Conservation (phyloP, 768 basidiomycete genomes). For the Suillus variegatus region DNA sequence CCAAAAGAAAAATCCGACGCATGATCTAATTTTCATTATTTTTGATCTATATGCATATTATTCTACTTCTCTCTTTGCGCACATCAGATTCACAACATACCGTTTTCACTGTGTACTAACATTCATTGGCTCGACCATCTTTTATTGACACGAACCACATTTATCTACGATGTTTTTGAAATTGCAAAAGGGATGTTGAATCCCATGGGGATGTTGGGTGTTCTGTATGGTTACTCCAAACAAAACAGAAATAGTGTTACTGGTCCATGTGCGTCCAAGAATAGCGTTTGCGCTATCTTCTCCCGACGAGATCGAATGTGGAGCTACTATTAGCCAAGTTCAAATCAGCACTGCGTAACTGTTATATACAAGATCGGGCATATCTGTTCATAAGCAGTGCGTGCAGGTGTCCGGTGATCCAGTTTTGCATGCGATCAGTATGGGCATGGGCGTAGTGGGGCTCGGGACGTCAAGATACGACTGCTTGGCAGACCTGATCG, state of each 20-base stretch:
- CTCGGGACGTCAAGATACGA: not conserved
- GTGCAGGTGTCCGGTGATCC: no score
- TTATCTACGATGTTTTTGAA: constrained; percentile 5
- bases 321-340: not conserved
- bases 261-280: not conserved
- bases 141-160: constrained; percentile 3
- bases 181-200: constrained; percentile 25
- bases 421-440: not conserved
- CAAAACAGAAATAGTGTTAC: not conserved
- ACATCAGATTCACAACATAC: constrained; percentile 18
- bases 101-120: constrained; percentile 27
- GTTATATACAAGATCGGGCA: not conserved
- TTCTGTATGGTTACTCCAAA: not conserved
- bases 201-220: constrained; percentile 12
- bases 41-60: not conserved
- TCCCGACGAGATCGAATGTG: constrained; percentile 2
- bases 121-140: constrained; percentile 11
- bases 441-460: not conserved
- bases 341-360: not conserved
- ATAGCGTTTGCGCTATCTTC: not conserved
- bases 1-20: constrained; percentile 27
- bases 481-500: not conserved
- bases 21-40: constrained; percentile 13
- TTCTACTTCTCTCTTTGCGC: constrained; percentile 5
- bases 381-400: not conserved